Conservation (phyloP, 2,329 filamentous ascomycete species). For the Xylaria sp. region DNA sequence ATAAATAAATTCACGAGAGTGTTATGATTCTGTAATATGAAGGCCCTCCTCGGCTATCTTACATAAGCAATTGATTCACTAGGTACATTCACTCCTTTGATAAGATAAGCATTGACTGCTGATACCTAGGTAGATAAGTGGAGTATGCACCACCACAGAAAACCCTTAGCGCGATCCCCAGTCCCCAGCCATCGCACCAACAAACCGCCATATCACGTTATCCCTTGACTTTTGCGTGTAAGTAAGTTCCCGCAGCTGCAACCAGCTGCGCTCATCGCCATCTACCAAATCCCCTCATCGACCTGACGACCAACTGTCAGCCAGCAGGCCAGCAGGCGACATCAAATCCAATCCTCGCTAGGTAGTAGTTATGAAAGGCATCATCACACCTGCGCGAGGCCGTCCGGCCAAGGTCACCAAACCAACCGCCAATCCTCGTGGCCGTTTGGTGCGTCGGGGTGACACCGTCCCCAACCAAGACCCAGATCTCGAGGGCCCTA, state of each 20-base stretch:
- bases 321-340: conserved; percentile 48
- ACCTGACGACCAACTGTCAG: conserved; percentile 50
- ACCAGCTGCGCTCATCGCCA: conserved; percentile 47
- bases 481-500: conserved; percentile 46
- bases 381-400: conserved; percentile 53
- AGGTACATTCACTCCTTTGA: background rate
- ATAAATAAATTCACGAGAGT: too few species aligned
- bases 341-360: conserved; percentile 25
- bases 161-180: too few species aligned
- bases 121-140: background rate
- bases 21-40: too few species aligned
- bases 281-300: conserved; percentile 42
- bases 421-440: conserved; percentile 46
- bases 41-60: too few species aligned
- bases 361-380: conserved; percentile 50
- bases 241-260: conserved; percentile 45
- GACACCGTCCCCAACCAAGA: conserved; percentile 52
- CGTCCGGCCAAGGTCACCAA: conserved; percentile 60
- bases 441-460: conserved; percentile 48
- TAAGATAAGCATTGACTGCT: too few species aligned
- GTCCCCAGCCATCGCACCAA: conserved; percentile 4
- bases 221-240: too few species aligned
- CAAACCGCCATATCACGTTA: background rate
- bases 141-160: background rate
- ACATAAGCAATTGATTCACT: too few species aligned